Conservation (phyloP, 352 stramenopile genomes). For the Globisporangium nunn region DNA sequence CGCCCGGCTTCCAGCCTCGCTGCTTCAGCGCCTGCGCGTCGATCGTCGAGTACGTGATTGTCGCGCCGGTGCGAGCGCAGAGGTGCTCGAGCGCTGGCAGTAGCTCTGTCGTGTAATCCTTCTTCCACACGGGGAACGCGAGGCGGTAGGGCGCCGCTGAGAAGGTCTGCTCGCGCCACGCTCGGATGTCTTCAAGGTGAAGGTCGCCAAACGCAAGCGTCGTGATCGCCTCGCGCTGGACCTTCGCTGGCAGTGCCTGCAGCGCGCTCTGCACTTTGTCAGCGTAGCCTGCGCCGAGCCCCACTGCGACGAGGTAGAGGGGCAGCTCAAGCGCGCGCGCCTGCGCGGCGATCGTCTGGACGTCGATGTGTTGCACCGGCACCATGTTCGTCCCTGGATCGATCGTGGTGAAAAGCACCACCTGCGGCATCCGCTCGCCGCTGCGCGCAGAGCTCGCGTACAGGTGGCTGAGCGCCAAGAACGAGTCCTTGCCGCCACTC, state of each 20-base stretch:
- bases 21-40: conserved; percentile 20
- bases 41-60: conserved; percentile 52
- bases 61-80: conserved; percentile 29
- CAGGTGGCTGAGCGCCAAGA: conserved; percentile 54
- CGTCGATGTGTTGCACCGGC: conserved; percentile 77
- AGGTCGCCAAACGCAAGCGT: conserved; percentile 83
- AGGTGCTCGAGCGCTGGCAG: conserved; percentile 51
- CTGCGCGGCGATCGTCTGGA: conserved; percentile 67
- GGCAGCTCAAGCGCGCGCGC: conserved; percentile 64
- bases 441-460: conserved; percentile 23
- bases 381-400: conserved; percentile 66
- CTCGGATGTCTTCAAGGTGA: conserved; percentile 79
- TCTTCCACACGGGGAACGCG: conserved; percentile 77
- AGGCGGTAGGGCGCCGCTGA: conserved; percentile 35
- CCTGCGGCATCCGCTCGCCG: conserved; percentile 28
- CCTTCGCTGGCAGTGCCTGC: conserved; percentile 18
- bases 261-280: conserved; percentile 23
- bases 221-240: conserved; percentile 20
- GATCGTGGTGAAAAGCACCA: conserved; percentile 86
- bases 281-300: conserved; percentile 25
- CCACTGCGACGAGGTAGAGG: conserved; percentile 67
- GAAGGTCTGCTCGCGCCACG: conserved; percentile 76
- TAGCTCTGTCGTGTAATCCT: conserved; percentile 53
- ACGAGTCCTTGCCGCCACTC: conserved; percentile 88
- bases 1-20: conserved; percentile 22